Percentiles rank a stretch among this genome's conserved stretches.
Evolutionary conservation across 768 basidiomycete species (phyloP).

Genomic region (Mycena galericulata): DNA sequence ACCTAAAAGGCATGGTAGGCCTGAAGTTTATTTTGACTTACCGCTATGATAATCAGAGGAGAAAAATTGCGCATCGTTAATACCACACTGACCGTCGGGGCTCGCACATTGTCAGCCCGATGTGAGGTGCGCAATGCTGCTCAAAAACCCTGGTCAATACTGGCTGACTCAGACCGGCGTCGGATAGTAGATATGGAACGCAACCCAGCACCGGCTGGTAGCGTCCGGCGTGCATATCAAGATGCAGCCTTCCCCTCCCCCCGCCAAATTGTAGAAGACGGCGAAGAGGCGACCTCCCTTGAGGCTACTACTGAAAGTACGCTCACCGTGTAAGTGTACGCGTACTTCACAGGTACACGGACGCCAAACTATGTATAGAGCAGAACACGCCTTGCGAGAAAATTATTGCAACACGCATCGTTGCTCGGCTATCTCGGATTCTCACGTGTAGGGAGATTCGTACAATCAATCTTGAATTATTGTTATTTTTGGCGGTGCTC

Average conservation of each 20-base stretch:
- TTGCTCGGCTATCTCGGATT: no score
- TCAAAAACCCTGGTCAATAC: no score
- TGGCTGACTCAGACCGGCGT: not conserved
- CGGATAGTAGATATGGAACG: constrained; percentile 68
- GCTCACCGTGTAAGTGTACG: no score
- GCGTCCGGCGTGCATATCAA: constrained; percentile 68
- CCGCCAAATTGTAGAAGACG: constrained; percentile 5
- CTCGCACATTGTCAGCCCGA: constrained; percentile 58
- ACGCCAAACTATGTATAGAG: no score
- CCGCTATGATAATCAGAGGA: constrained; percentile 46
- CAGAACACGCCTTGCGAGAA: no score
- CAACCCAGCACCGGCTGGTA: constrained; percentile 62
- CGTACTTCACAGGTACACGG: no score
- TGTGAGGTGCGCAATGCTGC: constrained; percentile 55
- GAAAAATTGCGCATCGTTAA: constrained; percentile 64
- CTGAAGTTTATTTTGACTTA: not conserved
- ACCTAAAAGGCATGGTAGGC: not conserved
- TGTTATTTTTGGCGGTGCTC: no score
- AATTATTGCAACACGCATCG: no score
- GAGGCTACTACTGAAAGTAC: no score
- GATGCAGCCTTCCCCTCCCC: constrained; percentile 64
- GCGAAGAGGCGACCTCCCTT: no score
- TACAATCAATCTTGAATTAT: no score
- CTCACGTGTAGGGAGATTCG: no score
- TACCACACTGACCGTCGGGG: constrained; percentile 63